A percentile compares a stretch with the other conserved stretches of the same genome.
phyloP scores from a whole-genome alignment of 2,329 filamentous ascomycete genomes.

The Fusarium sp. region DNA sequence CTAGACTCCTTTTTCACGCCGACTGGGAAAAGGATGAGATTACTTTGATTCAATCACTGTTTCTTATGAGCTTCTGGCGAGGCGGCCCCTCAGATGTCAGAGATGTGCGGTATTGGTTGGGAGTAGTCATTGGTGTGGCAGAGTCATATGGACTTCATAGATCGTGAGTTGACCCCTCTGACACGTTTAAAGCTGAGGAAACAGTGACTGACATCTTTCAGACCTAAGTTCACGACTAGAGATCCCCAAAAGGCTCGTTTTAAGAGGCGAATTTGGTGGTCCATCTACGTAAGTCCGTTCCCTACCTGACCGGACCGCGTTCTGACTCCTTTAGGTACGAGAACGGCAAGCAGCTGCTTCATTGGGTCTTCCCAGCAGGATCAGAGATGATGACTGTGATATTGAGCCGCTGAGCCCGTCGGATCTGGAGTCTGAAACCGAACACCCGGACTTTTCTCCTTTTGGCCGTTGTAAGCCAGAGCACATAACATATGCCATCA shows the following conservation, averaged over 20 bases:
- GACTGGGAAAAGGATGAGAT: slow-evolving; percentile 65
- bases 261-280: slow-evolving; percentile 65
- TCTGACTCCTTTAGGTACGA: slow-evolving; percentile 44
- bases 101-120: slow-evolving; percentile 63
- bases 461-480: slow-evolving; percentile 49
- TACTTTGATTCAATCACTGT: slow-evolving; percentile 62
- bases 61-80: slow-evolving; percentile 68
- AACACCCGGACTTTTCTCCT: slow-evolving; percentile 31
- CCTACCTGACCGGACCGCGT: no score
- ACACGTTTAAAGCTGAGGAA: not conserved
- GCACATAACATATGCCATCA: slow-evolving; percentile 51
- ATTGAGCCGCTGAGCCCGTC: slow-evolving; percentile 48
- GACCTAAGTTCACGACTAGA: slow-evolving; percentile 45
- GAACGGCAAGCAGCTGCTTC: slow-evolving; percentile 54
- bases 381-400: slow-evolving; percentile 54
- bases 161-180: slow-evolving; percentile 39
- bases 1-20: slow-evolving; percentile 64
- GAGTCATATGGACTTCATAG: slow-evolving; percentile 62
- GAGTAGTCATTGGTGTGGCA: slow-evolving; percentile 62
- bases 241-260: slow-evolving; percentile 47
- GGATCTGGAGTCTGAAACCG: slow-evolving; percentile 49
- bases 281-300: slow-evolving; percentile 54
- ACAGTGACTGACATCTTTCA: not conserved
- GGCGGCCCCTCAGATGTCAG: slow-evolving; percentile 61
- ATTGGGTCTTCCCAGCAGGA: slow-evolving; percentile 51